Evolutionary conservation across 805 yeast genomes (phyloP).

Genomic region (Hemisphaericaspora nanyangensis): DNA sequence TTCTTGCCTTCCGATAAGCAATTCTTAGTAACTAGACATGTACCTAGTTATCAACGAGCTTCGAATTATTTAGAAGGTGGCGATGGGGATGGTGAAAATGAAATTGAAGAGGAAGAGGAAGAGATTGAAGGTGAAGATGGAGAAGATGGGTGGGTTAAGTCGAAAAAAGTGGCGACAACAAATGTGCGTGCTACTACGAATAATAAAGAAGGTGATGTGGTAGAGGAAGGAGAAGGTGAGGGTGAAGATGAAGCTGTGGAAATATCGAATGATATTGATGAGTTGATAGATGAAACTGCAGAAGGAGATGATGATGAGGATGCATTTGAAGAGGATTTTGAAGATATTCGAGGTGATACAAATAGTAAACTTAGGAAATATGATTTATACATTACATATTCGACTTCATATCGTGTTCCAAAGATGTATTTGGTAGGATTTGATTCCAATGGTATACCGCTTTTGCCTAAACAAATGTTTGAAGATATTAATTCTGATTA

Average conservation of each 20-base stretch:
- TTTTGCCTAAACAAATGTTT: slow-evolving; percentile 86
- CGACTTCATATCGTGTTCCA: slow-evolving; percentile 94
- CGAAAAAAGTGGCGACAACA: slow-evolving; percentile 11
- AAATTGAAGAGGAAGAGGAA: slow-evolving; percentile 32
- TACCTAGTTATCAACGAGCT: slow-evolving; percentile 80
- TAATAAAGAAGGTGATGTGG: not conserved
- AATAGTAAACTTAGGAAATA: slow-evolving; percentile 56
- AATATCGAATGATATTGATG: slow-evolving; percentile 40
- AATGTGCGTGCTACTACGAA: slow-evolving; percentile 6
- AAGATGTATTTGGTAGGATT: slow-evolving; percentile 90
- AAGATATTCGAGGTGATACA: slow-evolving; percentile 25
- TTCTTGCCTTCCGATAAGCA: slow-evolving; percentile 88
- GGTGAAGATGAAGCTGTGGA: slow-evolving; percentile 23
- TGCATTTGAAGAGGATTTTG: slow-evolving; percentile 22
- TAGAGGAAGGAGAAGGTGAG: slow-evolving; percentile 17
- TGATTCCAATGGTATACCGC: slow-evolving; percentile 77
- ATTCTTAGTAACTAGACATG: slow-evolving; percentile 81
- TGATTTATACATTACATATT: slow-evolving; percentile 86
- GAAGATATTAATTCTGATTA: slow-evolving; percentile 92
- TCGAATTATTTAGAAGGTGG: slow-evolving; percentile 45
- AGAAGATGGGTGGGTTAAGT: slow-evolving; percentile 61
- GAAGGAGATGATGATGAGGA: slow-evolving; percentile 31
- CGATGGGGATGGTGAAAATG: slow-evolving; percentile 45
- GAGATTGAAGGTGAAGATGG: slow-evolving; percentile 34
- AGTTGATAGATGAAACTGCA: slow-evolving; percentile 42